Evolutionary conservation across 1,284 basidiomycete species (phyloP).

Genomic region (Inonotus obliquus): DNA sequence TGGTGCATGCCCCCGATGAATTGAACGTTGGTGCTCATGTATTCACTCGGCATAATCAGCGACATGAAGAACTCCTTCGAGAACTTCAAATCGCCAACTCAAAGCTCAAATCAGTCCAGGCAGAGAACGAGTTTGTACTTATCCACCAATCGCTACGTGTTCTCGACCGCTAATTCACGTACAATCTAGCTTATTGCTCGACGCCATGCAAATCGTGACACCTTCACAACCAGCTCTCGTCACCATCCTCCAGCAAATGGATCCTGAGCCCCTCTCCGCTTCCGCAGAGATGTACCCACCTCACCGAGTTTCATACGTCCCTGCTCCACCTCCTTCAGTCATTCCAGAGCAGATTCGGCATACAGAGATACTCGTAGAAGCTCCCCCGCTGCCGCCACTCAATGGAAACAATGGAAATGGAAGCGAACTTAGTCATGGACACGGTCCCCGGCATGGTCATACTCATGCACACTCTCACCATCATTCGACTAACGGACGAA

Average conservation of each 20-base stretch:
- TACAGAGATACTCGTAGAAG: neutral
- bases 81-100: constrained; percentile 12
- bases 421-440: neutral
- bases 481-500: neutral
- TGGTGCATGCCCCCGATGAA: no score
- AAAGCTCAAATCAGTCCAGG: constrained; percentile 15
- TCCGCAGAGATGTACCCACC: neutral
- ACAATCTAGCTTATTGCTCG: constrained; percentile 12
- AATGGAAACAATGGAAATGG: neutral
- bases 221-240: constrained; percentile 12
- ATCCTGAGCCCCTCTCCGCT: neutral
- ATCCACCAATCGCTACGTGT: no score
- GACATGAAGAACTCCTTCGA: constrained; percentile 10
- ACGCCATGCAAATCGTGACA: constrained; percentile 14
- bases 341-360: neutral
- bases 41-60: constrained; percentile 2
- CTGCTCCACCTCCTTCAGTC: neutral
- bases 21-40: no score
- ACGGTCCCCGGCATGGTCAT: neutral
- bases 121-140: constrained; percentile 17
- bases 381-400: neutral
- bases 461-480: neutral
- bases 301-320: neutral
- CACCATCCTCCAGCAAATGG: constrained; percentile 8
- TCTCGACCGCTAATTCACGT: neutral